Base-by-base conservation (phyloP, 352 stramenopile genomes). In the Blastocystis sp. region DNA sequence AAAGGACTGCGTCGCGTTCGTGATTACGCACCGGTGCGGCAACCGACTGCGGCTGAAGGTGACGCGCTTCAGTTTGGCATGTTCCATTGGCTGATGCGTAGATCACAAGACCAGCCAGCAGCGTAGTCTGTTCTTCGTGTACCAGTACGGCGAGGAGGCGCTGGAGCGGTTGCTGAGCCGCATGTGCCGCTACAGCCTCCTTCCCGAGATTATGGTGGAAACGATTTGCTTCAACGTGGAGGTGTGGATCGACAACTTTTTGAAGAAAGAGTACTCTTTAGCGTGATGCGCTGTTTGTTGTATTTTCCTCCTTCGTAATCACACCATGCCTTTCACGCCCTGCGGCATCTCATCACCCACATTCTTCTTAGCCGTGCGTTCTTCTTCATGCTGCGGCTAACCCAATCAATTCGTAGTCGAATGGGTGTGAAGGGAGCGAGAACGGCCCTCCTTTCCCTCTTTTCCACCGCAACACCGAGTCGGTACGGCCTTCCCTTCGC, bases 401-500 rank as follows among this genome's bases (percentile, higher is more conserved):
- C 34, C 10, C 62, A 41, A 21, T 69, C 7, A 19, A 11, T 69
- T 69, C 62, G 9, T 69, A 23, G 7, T 21, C n/a, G 62, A 11
- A 38, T 23, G 17, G 10, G 34, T 34, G 28, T 34, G 62, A 69
- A 69, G 9, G 7, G 10, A 11, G 21, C n/a, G 34, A 69, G 62
- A 69, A 69, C n/a, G 62, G 10, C 34, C 52, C 10, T 7, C 10
- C 62, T 69, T 17, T 69, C n/a, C 34, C 62, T 11, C 9, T 69
- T 69, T 23, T 69, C 62, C 10, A 41, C 62, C 7, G 34, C 34
- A 7, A 69, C 62, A 38, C 9, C 7, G 17, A 69, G 34, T 69
- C 17, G 62, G 34, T 23, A 45, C 17, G 69, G 62, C 11, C 41
- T 81, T 17, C 62, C 79, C 56, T 92, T 92, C 80, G 19, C 88